Percentiles rank a stretch among this genome's conserved stretches.
Evolutionary conservation across 208 protist species (phyloP).

Genomic region (Giardia muris): DNA sequence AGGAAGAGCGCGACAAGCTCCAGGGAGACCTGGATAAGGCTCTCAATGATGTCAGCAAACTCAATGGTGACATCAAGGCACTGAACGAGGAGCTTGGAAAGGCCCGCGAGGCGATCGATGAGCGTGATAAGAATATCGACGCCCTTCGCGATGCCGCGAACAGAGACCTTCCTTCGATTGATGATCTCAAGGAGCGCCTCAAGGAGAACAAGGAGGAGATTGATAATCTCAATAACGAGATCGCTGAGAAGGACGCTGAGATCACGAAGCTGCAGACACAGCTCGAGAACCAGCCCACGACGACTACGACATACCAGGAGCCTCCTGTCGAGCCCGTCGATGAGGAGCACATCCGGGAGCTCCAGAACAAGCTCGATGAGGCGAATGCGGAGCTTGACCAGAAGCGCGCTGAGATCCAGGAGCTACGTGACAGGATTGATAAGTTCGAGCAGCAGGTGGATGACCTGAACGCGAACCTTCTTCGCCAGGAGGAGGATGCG

Average conservation of each 20-base stretch:
- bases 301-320: not conserved
- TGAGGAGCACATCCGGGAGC: not conserved
- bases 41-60: no score
- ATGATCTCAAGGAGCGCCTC: not conserved
- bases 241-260: not conserved
- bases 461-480: not conserved
- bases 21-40: no score
- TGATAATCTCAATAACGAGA: not conserved
- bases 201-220: not conserved
- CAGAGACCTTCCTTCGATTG: not conserved
- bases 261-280: not conserved
- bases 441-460: not conserved
- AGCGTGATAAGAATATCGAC: not conserved
- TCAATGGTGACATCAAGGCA: no score
- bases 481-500: not conserved
- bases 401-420: not conserved
- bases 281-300: not conserved
- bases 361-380: not conserved
- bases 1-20: no score
- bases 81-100: no score
- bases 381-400: not conserved
- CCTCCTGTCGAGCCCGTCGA: not conserved
- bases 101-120: not conserved
- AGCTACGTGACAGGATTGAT: not conserved
- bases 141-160: not conserved